Evolutionary conservation across 768 basidiomycete genomes (phyloP).

Genomic region (Pleurotus pulmonarius): DNA sequence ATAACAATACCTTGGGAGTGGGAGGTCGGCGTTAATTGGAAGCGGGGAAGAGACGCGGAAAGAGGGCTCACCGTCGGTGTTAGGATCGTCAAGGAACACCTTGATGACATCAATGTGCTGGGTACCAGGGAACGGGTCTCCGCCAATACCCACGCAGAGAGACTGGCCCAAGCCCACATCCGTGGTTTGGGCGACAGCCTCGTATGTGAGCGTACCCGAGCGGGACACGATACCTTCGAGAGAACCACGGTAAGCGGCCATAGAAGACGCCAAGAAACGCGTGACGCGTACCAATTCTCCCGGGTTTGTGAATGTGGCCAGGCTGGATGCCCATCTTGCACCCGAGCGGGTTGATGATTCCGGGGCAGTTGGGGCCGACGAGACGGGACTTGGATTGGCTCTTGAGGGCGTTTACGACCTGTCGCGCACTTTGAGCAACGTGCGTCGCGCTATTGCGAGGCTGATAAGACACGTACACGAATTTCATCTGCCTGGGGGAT

Average conservation of each 20-base stretch:
- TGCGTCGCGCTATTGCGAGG: slow-evolving; percentile 1
- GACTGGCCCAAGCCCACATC: slow-evolving; percentile 95
- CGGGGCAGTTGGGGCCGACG: slow-evolving; percentile 98
- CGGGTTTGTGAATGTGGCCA: slow-evolving; percentile 95
- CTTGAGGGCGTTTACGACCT: slow-evolving; percentile 94
- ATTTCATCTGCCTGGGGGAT: slow-evolving; percentile 98
- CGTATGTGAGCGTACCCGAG: slow-evolving; percentile 95
- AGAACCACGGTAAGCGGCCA: background rate
- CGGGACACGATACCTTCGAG: slow-evolving; percentile 84
- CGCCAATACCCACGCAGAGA: slow-evolving; percentile 95
- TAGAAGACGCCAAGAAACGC: background rate
- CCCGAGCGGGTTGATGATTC: slow-evolving; percentile 93
- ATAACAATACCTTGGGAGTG: slow-evolving; percentile 76
- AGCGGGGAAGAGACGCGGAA: background rate
- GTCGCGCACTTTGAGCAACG: background rate
- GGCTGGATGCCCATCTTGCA: slow-evolving; percentile 99
- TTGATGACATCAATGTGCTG: slow-evolving; percentile 95
- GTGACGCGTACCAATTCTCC: slow-evolving; percentile 75
- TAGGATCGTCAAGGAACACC: slow-evolving; percentile 91
- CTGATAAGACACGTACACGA: slow-evolving; percentile 43
- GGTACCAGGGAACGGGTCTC: slow-evolving; percentile 95
- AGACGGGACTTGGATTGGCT: slow-evolving; percentile 93
- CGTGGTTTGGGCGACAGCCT: slow-evolving; percentile 97
- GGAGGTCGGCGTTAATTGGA: background rate
- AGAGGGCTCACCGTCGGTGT: slow-evolving; percentile 71